Evolutionary conservation across 202 grass and related monocot species (phyloP), one percentile per base, ranked within the genome.

Genomic region (Hordeum pubiflorum): DNA sequence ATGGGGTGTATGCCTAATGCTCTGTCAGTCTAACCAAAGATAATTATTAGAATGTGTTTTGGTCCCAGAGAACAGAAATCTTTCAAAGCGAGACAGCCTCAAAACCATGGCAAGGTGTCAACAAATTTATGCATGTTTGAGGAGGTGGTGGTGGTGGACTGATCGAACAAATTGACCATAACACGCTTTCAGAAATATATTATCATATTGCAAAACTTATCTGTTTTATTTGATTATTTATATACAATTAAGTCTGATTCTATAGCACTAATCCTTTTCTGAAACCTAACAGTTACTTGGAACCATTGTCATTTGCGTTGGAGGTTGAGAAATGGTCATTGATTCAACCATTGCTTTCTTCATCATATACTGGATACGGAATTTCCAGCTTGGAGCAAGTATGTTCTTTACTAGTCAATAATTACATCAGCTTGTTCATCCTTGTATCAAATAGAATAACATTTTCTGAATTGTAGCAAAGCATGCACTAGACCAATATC

Each of bases 371-470:
- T 79, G 97, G 97, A 88, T 99, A 99, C 64, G 97, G 97, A 46
- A 99, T 92, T 85, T 96, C 92, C 22, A 99, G 91, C 89, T 91
- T 99, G 85, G 72, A 96, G 48, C 89, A 99, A 93, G 92, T 99
- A 99, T 82, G 83, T 63, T 71, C 62, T 27, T 61, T 75, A 54
- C 50, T 54, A 38, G 27, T 84, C 68, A 74, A 76, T 33, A 40
- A 14, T 57, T 33, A 33, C 22, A 65, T 63, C 50, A 37, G 7
- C 29, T 63, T 54, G 46, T 86, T 77, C 65, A 31, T 75, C 73
- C 7, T 84, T 88, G 14, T 76, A 37, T 8, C 3, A 10, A 59
- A 75, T 26, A 86, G 59, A 61, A 74, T 7, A 13, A n/a, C 18
- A 74, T 34, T 13, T 13, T 86, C 26, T 59, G 6, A 10, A 76